Conservation (phyloP, 306 rosid genomes). For the Aeschynomene evenia region DNA sequence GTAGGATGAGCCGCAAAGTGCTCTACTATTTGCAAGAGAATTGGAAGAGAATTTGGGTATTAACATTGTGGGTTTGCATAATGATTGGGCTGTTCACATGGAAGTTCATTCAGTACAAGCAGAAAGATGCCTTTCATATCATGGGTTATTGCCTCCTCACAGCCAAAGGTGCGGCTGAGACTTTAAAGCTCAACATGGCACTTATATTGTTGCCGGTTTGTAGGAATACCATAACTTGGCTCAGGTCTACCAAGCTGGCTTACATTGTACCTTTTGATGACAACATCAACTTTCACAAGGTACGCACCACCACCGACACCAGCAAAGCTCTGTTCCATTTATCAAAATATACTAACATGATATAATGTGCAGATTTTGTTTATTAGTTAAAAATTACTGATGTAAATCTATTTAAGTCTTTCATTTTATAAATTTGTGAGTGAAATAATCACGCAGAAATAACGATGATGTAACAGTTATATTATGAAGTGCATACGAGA, state of each 20-base stretch:
- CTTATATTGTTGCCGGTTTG: slow-evolving; percentile 86
- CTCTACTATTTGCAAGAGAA: slow-evolving; percentile 85
- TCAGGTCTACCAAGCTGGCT: slow-evolving; percentile 73
- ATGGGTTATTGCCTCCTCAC: slow-evolving; percentile 92
- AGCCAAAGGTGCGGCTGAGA: slow-evolving; percentile 93
- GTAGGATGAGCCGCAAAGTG: slow-evolving; percentile 61
- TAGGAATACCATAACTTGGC: slow-evolving; percentile 93
- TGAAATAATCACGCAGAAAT: neutral
- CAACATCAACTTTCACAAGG: slow-evolving; percentile 99
- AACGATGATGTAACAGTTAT: neutral
- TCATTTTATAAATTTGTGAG: neutral
- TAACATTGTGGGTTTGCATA: slow-evolving; percentile 65
- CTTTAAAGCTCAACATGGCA: slow-evolving; percentile 96
- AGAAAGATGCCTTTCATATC: slow-evolving; percentile 50
- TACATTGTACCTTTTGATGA: slow-evolving; percentile 82
- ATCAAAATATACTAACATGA: neutral
- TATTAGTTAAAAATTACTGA: neutral
- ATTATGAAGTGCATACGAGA: neutral
- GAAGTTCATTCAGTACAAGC: slow-evolving; percentile 81
- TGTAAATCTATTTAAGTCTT: neutral
- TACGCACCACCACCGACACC: slow-evolving; percentile 31
- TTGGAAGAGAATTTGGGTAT: slow-evolving; percentile 92
- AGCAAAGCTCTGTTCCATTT: neutral
- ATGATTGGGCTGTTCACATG: slow-evolving; percentile 81
- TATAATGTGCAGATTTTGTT: neutral